Percentiles rank a stretch among this genome's conserved stretches.
These are phyloP conservation scores for Cladorrhinum samala DNA, from an alignment of 495 filamentous ascomycete species.

Conservation along the genomic window DNA sequence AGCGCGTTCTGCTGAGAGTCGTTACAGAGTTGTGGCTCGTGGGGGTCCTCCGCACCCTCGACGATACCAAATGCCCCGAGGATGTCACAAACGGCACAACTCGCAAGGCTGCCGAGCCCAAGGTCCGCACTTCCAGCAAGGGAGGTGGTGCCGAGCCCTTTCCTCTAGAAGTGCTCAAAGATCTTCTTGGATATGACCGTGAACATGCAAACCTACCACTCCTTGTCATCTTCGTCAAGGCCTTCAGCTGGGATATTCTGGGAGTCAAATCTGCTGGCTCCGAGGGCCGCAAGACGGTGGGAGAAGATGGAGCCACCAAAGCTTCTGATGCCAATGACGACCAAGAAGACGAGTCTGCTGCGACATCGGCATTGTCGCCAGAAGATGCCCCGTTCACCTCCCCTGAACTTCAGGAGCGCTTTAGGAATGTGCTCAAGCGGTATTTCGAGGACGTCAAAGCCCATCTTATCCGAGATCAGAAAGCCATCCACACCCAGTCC, in stretches of 20 bases:
- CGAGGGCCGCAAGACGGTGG: conserved; percentile 76
- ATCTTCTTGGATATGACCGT: conserved; percentile 85
- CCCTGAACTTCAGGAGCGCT: conserved; percentile 75
- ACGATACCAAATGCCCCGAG: conserved; percentile 82
- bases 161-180: conserved; percentile 92
- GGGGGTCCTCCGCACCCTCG: conserved; percentile 75
- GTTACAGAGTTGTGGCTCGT: conserved; percentile 97
- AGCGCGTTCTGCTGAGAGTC: conserved; percentile 78
- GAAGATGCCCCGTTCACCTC: conserved; percentile 68
- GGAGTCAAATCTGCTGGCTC: conserved; percentile 63
- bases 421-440: conserved; percentile 77
- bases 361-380: conserved; percentile 14
- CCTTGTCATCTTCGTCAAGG: conserved; percentile 90
- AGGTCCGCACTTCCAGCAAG: conserved; percentile 44
- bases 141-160: conserved; percentile 72
- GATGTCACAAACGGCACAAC: conserved; percentile 60
- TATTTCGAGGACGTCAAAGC: conserved; percentile 92
- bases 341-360: conserved; percentile 42
- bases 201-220: conserved; percentile 89
- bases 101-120: conserved; percentile 48
- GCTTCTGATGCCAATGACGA: conserved; percentile 39
- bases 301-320: conserved; percentile 73
- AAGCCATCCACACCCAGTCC: conserved; percentile 71
- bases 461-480: conserved; percentile 85
- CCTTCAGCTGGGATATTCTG: conserved; percentile 91